Evolutionary conservation across 371 early-diverging fungal species (phyloP).

Genomic region (Chytridium lagenaria): DNA sequence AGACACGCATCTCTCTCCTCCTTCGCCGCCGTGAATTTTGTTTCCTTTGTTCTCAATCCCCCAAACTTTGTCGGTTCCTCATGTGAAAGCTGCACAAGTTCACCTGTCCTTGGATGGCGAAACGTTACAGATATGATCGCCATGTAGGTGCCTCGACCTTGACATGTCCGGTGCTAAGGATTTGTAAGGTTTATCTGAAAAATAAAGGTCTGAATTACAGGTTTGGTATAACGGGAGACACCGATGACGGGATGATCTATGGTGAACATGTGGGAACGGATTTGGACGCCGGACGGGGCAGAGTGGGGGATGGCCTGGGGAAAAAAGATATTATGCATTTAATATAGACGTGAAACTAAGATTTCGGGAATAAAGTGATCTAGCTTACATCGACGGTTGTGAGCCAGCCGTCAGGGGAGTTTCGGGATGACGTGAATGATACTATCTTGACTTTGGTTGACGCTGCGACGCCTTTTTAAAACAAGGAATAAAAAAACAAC

Average conservation of each 20-base stretch:
- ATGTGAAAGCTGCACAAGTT: slow-evolving; percentile 31
- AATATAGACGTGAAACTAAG: not conserved
- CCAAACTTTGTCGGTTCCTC: slow-evolving; percentile 59
- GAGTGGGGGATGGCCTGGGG: slow-evolving; percentile 27
- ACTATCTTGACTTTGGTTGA: slow-evolving; percentile 22
- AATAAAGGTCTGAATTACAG: slow-evolving; percentile 39
- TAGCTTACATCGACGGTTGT: slow-evolving; percentile 31
- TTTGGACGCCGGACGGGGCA: slow-evolving; percentile 15
- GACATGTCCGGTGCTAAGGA: slow-evolving; percentile 48
- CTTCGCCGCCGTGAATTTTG: slow-evolving; percentile 60
- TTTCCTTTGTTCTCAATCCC: slow-evolving; percentile 64
- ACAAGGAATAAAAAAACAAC: not conserved
- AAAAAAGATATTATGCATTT: not conserved
- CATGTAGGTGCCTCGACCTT: slow-evolving; percentile 69
- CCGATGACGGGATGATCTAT: slow-evolving; percentile 67
- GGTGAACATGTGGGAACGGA: slow-evolving; percentile 20
- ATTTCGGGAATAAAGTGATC: not conserved
- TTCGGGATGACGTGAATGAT: slow-evolving; percentile 26
- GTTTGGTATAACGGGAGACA: slow-evolving; percentile 60
- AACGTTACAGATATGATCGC: slow-evolving; percentile 58
- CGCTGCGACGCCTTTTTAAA: slow-evolving; percentile 6
- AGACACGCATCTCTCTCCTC: slow-evolving; percentile 57
- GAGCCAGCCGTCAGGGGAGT: slow-evolving; percentile 27
- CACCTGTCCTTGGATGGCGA: slow-evolving; percentile 47
- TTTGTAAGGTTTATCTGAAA: not conserved